phyloP scores from a whole-genome alignment of 164 flowering plant genomes.

The Aristolochia fimbriata region DNA sequence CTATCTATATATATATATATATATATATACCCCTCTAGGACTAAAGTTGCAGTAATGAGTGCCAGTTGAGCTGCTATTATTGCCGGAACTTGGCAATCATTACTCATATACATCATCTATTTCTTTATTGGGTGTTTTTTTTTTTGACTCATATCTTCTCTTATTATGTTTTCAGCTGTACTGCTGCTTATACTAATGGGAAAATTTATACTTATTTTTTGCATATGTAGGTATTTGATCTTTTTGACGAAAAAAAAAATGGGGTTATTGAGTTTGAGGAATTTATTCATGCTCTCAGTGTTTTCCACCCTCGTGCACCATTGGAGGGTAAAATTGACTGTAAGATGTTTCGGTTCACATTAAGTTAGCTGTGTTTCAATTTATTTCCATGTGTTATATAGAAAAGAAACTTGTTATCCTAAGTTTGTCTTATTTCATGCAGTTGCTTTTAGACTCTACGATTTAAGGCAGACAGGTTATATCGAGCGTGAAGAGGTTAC shows the following conservation, averaged over 20 bases:
- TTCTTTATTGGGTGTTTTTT: neutral
- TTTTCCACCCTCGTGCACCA: slow-evolving; percentile 76
- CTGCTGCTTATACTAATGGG: neutral
- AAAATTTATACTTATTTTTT: neutral
- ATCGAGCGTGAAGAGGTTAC: slow-evolving; percentile 88
- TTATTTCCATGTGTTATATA: neutral
- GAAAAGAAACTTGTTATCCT: neutral
- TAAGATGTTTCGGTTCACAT: slow-evolving; percentile 20
- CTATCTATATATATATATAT: no score
- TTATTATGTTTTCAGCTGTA: neutral
- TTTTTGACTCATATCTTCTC: neutral
- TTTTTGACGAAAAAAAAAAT: slow-evolving; percentile 78
- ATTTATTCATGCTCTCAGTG: slow-evolving; percentile 63
- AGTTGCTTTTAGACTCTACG: slow-evolving; percentile 84
- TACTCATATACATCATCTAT: neutral
- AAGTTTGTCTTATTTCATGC: slow-evolving; percentile 21
- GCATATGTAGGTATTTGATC: slow-evolving; percentile 55
- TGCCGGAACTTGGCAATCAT: no score
- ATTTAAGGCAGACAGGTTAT: slow-evolving; percentile 70
- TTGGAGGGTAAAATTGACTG: slow-evolving; percentile 71
- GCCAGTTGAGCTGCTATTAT: no score
- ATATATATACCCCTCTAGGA: no score
- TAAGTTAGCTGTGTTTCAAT: neutral
- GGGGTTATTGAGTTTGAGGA: slow-evolving; percentile 88
- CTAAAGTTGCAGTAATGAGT: no score